These are phyloP conservation scores for Sporothrix dimorphospora DNA, from an alignment of 2,329 filamentous ascomycete species.

Conservation along the genomic window DNA sequence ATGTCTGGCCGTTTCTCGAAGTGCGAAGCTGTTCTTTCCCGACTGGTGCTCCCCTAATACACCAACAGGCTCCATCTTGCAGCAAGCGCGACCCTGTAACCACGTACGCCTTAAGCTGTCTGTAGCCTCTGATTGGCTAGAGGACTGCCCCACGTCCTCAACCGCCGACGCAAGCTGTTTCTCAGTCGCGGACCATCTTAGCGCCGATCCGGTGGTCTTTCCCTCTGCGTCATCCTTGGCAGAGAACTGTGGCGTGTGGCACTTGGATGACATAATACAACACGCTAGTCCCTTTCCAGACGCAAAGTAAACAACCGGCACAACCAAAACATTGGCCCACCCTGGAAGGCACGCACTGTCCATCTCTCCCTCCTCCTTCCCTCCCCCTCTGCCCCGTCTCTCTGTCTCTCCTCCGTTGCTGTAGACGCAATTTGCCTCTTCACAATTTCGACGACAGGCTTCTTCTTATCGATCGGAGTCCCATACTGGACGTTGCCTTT, in stretches of 20 bases:
- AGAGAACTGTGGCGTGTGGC: conserved; percentile 3
- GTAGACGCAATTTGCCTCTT: conserved; percentile 7
- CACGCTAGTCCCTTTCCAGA: conserved; percentile 1
- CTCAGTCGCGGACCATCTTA: conserved; percentile 27
- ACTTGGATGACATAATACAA: conserved; percentile 5
- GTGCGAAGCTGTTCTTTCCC: conserved; percentile 28
- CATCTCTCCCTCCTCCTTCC: conserved; percentile 9
- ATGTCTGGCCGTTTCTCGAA: background rate
- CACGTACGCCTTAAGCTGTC: conserved; percentile 33
- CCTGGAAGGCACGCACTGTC: conserved; percentile 15
- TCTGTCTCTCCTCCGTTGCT: conserved; percentile 9
- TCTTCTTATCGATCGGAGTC: conserved; percentile 14
- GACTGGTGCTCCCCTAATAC: background rate
- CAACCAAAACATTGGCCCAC: conserved; percentile 28
- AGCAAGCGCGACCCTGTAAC: conserved; percentile 27
- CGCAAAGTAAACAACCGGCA: conserved; percentile 33
- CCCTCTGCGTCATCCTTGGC: conserved; percentile 10
- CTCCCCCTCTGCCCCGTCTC: background rate
- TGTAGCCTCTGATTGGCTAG: conserved; percentile 28
- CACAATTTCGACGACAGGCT: conserved; percentile 13
- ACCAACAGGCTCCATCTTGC: background rate
- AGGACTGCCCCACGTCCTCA: background rate
- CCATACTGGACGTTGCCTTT: background rate
- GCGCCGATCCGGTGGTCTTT: conserved; percentile 27
- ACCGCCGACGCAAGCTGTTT: conserved; percentile 21